phyloP scores from a whole-genome alignment of 805 yeast genomes.

The Candida jianshihensis region DNA sequence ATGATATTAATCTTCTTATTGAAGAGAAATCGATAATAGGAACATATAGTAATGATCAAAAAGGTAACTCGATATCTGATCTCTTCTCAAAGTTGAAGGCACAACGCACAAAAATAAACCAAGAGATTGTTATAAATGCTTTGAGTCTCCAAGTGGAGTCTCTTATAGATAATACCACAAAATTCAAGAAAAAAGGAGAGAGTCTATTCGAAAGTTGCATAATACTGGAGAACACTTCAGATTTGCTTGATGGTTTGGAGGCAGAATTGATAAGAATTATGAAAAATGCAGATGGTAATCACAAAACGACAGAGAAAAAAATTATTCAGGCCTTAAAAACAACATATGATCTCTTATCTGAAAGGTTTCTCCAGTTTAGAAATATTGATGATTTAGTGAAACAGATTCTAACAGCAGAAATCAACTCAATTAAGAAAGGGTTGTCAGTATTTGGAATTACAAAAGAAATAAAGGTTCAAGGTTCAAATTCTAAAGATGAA shows the following conservation, averaged over 20 bases:
- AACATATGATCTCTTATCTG: conserved; percentile 5
- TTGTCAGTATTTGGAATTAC: conserved; percentile 7
- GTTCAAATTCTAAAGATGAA: no score
- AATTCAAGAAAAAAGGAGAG: conserved; percentile 6
- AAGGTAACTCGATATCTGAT: neutral
- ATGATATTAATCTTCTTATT: conserved; percentile 21
- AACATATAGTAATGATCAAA: neutral
- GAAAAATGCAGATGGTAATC: conserved; percentile 5
- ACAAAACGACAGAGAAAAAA: conserved; percentile 4
- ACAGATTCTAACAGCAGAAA: conserved; percentile 13
- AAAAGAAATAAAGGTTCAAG: neutral
- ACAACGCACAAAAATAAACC: neutral
- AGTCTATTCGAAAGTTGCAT: conserved; percentile 13
- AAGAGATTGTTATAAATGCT: conserved; percentile 13
- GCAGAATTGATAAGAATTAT: conserved; percentile 12
- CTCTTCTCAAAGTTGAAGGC: neutral
- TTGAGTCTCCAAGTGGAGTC: conserved; percentile 16
- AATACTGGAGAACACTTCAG: conserved; percentile 17
- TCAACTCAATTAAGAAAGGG: conserved; percentile 12
- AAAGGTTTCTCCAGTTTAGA: conserved; percentile 6
- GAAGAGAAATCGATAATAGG: conserved; percentile 1
- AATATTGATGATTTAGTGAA: conserved; percentile 9
- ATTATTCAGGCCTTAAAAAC: conserved; percentile 3
- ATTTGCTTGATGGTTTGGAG: conserved; percentile 14
- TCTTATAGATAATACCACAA: conserved; percentile 9